These are phyloP conservation scores for Pichia sp. DNA, from an alignment of 1,139 yeast genomes.

Conservation along the genomic window DNA sequence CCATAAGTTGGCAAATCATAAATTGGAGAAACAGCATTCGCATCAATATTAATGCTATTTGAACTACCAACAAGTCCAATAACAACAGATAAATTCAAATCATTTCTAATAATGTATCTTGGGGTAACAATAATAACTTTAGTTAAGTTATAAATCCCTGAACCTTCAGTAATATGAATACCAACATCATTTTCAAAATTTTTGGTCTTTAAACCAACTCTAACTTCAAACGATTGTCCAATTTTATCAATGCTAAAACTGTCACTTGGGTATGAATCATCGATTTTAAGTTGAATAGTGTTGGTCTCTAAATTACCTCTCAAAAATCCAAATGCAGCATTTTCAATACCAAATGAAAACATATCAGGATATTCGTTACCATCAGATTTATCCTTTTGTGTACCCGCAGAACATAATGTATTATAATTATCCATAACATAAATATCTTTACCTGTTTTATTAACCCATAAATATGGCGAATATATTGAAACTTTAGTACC, in stretches of 20 bases:
- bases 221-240: slow-evolving; percentile 71
- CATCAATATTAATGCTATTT: slow-evolving; percentile 38
- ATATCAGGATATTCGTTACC: slow-evolving; percentile 52
- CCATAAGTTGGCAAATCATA: slow-evolving; percentile 50
- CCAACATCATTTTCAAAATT: slow-evolving; percentile 74
- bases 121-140: slow-evolving; percentile 81
- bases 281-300: slow-evolving; percentile 64
- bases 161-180: slow-evolving; percentile 72
- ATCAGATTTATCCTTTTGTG: slow-evolving; percentile 24
- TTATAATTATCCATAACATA: slow-evolving; percentile 53
- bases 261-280: slow-evolving; percentile 68
- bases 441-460: slow-evolving; percentile 68
- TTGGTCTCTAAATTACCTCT: slow-evolving; percentile 41
- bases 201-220: slow-evolving; percentile 50
- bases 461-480: slow-evolving; percentile 78
- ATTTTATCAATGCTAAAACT: slow-evolving; percentile 85
- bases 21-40: slow-evolving; percentile 54
- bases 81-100: slow-evolving; percentile 48
- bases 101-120: slow-evolving; percentile 68
- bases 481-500: slow-evolving; percentile 64
- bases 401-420: slow-evolving; percentile 34
- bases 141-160: slow-evolving; percentile 71
- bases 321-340: slow-evolving; percentile 32
- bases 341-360: slow-evolving; percentile 66
- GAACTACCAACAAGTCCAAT: slow-evolving; percentile 68